Percentiles rank a stretch among this genome's conserved stretches.
Evolutionary conservation across 148 eudicot species (phyloP).

Genomic region (Chenopodium quinoa): DNA sequence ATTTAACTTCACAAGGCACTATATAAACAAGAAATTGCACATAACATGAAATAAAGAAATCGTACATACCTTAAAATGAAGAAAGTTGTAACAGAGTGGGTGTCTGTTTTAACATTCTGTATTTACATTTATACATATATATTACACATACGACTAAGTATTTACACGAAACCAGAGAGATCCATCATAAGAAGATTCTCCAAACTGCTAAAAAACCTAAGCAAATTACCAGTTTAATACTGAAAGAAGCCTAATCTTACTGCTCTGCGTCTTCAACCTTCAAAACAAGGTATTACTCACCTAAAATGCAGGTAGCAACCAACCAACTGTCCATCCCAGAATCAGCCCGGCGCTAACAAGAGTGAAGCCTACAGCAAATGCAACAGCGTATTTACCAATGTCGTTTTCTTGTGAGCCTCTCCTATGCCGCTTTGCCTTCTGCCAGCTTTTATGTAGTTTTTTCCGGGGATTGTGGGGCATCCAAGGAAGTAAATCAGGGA

Average conservation of each 20-base stretch:
- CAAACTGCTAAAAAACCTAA: constrained; percentile 15
- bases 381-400: constrained; percentile 58
- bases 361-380: constrained; percentile 74
- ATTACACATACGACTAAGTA: constrained; percentile 8
- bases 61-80: neutral
- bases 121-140: constrained; percentile 22
- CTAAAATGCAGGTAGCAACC: constrained; percentile 62
- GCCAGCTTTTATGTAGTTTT: constrained; percentile 37
- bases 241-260: constrained; percentile 16
- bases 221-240: constrained; percentile 5
- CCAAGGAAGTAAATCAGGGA: constrained; percentile 49
- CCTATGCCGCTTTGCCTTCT: constrained; percentile 46
- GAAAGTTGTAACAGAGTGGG: constrained; percentile 7
- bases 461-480: constrained; percentile 31
- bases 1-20: neutral
- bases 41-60: neutral
- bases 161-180: neutral
- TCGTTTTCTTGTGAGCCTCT: constrained; percentile 33
- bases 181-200: constrained; percentile 2
- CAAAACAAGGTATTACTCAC: neutral
- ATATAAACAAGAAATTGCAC: too few relatives aligned
- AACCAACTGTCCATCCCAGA: constrained; percentile 87
- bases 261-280: constrained; percentile 6
- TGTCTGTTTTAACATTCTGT: neutral
- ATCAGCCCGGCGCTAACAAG: constrained; percentile 89